Conservation (phyloP, 371 early-diverging fungal genomes). For the Rhizopus delemar region DNA sequence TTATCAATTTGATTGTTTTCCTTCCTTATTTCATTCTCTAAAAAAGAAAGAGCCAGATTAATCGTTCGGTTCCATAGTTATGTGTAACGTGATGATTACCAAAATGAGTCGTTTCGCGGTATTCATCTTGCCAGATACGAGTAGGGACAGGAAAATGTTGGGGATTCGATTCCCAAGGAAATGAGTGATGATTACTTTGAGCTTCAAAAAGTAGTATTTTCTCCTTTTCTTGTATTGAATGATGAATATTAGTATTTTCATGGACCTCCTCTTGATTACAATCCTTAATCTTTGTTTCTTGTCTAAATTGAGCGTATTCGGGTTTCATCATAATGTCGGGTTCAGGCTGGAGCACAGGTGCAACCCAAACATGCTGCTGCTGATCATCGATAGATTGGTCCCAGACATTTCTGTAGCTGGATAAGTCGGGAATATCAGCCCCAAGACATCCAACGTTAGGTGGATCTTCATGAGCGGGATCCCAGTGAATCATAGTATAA, state of each 20-base stretch:
- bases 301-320: conserved; percentile 23
- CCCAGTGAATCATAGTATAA: conserved; percentile 33
- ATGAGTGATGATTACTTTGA: conserved; percentile 7
- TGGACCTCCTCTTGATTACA: not conserved
- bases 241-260: no score
- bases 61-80: not conserved
- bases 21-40: no score
- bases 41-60: no score
- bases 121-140: conserved; percentile 32
- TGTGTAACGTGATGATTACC: not conserved
- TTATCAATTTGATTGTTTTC: no score
- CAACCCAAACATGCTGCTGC: conserved; percentile 21
- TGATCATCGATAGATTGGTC: conserved; percentile 20
- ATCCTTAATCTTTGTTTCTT: not conserved
- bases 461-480: conserved; percentile 33
- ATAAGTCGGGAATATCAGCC: conserved; percentile 35
- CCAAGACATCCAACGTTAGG: conserved; percentile 24
- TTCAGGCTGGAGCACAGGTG: conserved; percentile 28
- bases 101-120: not conserved
- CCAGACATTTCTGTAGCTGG: conserved; percentile 29
- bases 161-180: conserved; percentile 31
- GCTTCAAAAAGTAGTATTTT: not conserved
- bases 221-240: not conserved
- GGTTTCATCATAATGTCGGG: conserved; percentile 23
- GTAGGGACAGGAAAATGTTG: conserved; percentile 24